Base-by-base conservation (phyloP, 192 early-diverging fungal genomes). In the Dissophora ornata region DNA sequence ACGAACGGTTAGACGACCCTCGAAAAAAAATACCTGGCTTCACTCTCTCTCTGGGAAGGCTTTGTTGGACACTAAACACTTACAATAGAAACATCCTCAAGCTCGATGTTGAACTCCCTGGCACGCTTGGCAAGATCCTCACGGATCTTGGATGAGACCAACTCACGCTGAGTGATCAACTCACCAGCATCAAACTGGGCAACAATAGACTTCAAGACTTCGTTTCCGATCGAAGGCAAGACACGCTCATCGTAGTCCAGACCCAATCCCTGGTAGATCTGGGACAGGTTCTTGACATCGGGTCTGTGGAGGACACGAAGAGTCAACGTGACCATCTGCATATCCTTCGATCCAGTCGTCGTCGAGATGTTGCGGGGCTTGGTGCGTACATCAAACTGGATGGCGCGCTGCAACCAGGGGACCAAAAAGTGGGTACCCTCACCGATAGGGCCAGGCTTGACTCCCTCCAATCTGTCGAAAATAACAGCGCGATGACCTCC, bases 301-400 rank as follows among this genome's bases (percentile, higher is more conserved):
- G 97, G 97, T 30, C 92, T 85, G 85, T 97, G 96, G 34, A 95
- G 83, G 24, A 97, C 94, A 85, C 94, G 92, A 48, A 97, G 85
- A 56, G 95, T 97, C 74, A 98, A 88, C 32, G 91, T 93, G 15
- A 98, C 93, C 92, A 94, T 96, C 73, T 99, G 97, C 97, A 99
- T 97, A 80, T 99, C 97, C 86, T 96, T 97, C 50, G 96, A 98
- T 49, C 96, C 97, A n/a, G 97, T 99, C 1, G 94, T 97, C 65
- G 97, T 98, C 38, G 95, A 94, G 79, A 99, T 99, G 84, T 97
- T 92, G 68, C 97, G 91, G 46, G 97, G 97, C 67, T 91, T 90
- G 50, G 93, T 97, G 57, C 97, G 95, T 45, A 97, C 93, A 79
- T 99, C 97, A 59, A 90, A 96, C 49, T 90, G 71, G 42, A 97